Evolutionary conservation across 1,139 yeast genomes (phyloP).

Genomic region (Geotrichum reessii): DNA sequence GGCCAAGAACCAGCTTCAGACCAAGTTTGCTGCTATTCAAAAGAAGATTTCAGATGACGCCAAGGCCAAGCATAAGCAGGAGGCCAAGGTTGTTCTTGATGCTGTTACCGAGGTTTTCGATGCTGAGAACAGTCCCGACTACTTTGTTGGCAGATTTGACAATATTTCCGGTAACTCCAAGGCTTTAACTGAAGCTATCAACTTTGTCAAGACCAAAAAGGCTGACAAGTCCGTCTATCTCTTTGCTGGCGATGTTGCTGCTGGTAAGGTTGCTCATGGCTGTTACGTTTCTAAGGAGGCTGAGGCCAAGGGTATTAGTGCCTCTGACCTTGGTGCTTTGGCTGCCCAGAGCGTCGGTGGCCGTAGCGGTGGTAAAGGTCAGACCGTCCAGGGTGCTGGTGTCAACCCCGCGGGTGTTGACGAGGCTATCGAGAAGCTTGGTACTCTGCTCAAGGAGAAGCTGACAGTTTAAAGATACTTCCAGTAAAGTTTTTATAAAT

Average conservation of each 20-base stretch:
- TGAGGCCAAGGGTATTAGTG: slow-evolving; percentile 64
- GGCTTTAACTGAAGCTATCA: slow-evolving; percentile 89
- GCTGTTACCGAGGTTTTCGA: slow-evolving; percentile 68
- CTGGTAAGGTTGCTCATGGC: slow-evolving; percentile 87
- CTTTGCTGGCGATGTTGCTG: slow-evolving; percentile 61
- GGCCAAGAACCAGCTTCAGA: slow-evolving; percentile 69
- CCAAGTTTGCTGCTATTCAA: slow-evolving; percentile 69
- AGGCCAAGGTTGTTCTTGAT: slow-evolving; percentile 73
- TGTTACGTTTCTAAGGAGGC: slow-evolving; percentile 77
- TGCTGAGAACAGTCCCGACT: slow-evolving; percentile 39
- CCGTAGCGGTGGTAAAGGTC: slow-evolving; percentile 97
- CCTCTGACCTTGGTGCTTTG: slow-evolving; percentile 64
- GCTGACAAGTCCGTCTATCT: slow-evolving; percentile 75
- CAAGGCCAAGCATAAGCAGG: slow-evolving; percentile 83
- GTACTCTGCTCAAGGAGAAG: slow-evolving; percentile 53
- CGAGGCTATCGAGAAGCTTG: slow-evolving; percentile 67
- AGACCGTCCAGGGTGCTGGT: slow-evolving; percentile 95
- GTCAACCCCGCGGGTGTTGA: slow-evolving; percentile 64
- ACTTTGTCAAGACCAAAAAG: slow-evolving; percentile 70
- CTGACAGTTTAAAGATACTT: slow-evolving; percentile 8
- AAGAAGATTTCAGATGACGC: slow-evolving; percentile 82
- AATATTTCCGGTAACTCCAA: slow-evolving; percentile 79
- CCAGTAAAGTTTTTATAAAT: background rate
- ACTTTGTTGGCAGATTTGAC: slow-evolving; percentile 56
- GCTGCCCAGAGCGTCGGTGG: slow-evolving; percentile 84